Conservation (phyloP, 129 eudicot genomes). For the Tanacetum coccineum region DNA sequence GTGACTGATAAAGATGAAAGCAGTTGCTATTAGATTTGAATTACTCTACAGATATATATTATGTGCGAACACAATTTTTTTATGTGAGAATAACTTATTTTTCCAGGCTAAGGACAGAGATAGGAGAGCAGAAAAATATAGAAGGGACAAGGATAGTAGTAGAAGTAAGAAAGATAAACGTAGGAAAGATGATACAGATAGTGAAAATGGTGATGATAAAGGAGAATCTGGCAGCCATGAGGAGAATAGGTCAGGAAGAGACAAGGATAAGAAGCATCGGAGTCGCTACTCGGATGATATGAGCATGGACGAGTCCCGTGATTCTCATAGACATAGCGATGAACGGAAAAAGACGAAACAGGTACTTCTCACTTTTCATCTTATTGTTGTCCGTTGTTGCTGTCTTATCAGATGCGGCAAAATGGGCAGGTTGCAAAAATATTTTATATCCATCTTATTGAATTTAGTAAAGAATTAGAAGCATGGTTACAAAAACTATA, state of each 20-base stretch:
- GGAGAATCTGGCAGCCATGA: constrained; percentile 13
- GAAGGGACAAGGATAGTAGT: constrained; percentile 51
- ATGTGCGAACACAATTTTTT: no score
- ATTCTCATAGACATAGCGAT: constrained; percentile 49
- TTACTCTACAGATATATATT: no score
- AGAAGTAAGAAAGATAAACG: constrained; percentile 52
- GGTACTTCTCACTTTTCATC: constrained; percentile 25
- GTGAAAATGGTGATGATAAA: constrained; percentile 44
- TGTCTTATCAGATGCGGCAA: not conserved
- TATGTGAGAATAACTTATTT: constrained; percentile 12
- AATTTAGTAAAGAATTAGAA: not conserved
- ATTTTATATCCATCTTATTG: no score
- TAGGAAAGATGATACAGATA: constrained; percentile 50
- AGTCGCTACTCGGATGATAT: constrained; percentile 49
- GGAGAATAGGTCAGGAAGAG: constrained; percentile 45
- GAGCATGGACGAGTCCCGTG: constrained; percentile 46
- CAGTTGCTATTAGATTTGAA: not conserved
- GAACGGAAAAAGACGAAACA: constrained; percentile 65
- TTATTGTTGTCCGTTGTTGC: not conserved
- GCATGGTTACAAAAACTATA: not conserved
- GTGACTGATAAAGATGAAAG: not conserved
- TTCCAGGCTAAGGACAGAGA: constrained; percentile 66
- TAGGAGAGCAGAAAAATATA: constrained; percentile 54
- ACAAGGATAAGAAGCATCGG: constrained; percentile 51
- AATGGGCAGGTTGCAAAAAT: not conserved